Evolutionary conservation across 768 basidiomycete genomes (phyloP).

Genomic region (Boletus tomentosulus): DNA sequence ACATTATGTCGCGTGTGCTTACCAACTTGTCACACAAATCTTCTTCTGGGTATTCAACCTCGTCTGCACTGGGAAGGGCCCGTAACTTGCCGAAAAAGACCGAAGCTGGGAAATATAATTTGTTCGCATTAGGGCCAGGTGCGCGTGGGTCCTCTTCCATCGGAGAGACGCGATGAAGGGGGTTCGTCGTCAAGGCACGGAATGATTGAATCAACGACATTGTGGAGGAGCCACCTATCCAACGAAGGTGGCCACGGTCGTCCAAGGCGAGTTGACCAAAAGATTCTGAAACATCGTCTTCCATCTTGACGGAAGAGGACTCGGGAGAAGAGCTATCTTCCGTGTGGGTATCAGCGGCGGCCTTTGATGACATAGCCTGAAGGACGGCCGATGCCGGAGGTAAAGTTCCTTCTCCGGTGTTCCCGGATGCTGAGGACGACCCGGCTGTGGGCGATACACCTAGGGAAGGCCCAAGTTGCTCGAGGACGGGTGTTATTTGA

Average conservation of each 20-base stretch:
- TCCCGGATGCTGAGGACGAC: conserved; percentile 23
- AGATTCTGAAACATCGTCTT: conserved; percentile 77
- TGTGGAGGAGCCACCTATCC: conserved; percentile 89
- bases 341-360: conserved; percentile 34
- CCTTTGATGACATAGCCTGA: conserved; percentile 37
- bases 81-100: conserved; percentile 84
- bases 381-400: conserved; percentile 27
- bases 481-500: conserved; percentile 75
- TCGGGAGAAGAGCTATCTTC: conserved; percentile 32
- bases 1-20: conserved; percentile 29
- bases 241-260: conserved; percentile 86
- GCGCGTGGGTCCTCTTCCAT: conserved; percentile 81
- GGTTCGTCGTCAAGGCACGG: conserved; percentile 67
- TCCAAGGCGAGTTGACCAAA: conserved; percentile 86
- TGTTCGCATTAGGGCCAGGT: conserved; percentile 76
- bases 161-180: conserved; percentile 72
- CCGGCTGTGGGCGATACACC: conserved; percentile 37
- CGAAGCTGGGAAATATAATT: conserved; percentile 83
- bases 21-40: conserved; percentile 87
- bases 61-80: conserved; percentile 77
- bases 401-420: conserved; percentile 12
- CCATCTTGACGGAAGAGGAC: conserved; percentile 34
- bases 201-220: conserved; percentile 92
- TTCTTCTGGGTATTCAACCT: conserved; percentile 82
- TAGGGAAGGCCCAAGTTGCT: conserved; percentile 59